Base-by-base conservation (phyloP, 2,329 filamentous ascomycete species). In the Botrytis fabae region DNA sequence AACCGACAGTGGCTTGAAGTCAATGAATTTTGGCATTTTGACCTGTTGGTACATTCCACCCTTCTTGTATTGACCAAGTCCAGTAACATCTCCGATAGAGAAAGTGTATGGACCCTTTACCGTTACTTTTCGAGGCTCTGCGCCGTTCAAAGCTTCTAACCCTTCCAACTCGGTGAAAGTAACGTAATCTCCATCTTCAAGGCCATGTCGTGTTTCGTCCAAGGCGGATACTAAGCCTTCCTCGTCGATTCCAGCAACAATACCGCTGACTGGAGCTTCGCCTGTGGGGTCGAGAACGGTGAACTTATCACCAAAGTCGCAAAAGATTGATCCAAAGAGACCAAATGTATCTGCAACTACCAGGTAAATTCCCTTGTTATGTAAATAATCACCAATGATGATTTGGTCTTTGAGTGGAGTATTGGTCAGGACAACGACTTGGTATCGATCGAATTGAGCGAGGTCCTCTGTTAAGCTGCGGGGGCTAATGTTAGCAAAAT, bases 21-120 rank as follows among this genome's bases (percentile, higher is more conserved):
- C 89, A 79, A 98, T 84, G 71, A 94, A 89, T 85, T 96, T 97
- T 69, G 96, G 96, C 95, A 98, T 98, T 88, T 98, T 99, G 83
- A 98, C 96, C 83, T 99, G 96, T 57, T 93, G 92, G 82, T 93
- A 99, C 74, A 97, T 89, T 74, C 96, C 96, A 64, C 95, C 95
- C 69, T 92, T 89, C 85, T 93, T 86, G 85, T 99, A 99, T 79
- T 93, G 87, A 51, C 96, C 96, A 51, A 98, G 87, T 9, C 90
- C 91, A 38, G 93, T 93, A 16, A 98, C 94, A 81, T 98, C 94
- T 60, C 95, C 96, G 78, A 99, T 98, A 22, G 94, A 96, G 84
- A 99, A 99, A 14, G 95, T 97, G 82, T 98, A 99, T 5, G 96
- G 96, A 0, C 93, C 96, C 85, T 97, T 98, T 68, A 98, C 94